Base-by-base conservation (phyloP, 139 green algal genomes). In the Chlamydomonas sphaeroides region DNA sequence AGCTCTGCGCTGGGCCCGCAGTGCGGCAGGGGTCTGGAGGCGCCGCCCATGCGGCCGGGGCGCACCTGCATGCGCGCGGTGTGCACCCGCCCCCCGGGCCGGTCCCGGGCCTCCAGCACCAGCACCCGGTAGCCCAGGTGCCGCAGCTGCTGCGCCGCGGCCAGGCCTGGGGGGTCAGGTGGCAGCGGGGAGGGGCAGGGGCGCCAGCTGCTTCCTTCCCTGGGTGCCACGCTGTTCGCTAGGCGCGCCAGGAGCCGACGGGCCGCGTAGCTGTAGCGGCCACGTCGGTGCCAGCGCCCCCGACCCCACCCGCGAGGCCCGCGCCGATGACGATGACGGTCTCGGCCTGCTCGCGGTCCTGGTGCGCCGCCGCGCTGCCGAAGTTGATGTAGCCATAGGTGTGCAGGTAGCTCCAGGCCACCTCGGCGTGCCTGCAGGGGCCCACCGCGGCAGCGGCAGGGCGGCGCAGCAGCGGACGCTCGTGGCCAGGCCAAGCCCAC, bases 301-400 rank as follows among this genome's bases (percentile, higher is more conserved):
- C 67, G 49, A 1, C 26, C 85, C 33, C 79, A 93, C 93, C 93
- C 85, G 95, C 90, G 30, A 98, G 83, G 1, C 97, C 97, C 20
- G 97, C 95, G 3, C 97, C 97, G 3, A 99, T 78, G 2, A 99
- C 92, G 6, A 99, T 71, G 0, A 99, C 92, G 14, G 84, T 87
- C 26, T 92, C 88, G 68, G 66, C 23, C 72, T 67, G 49, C 66
- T 84, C 53, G 10, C 51, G 25, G n/a, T 59, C 63, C 48, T 93
- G 5, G 14, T 39, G 84, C 1, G 75, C 79, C 5, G 87, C 82
- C 15, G 89, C 86, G 28, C 96, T 84, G 0, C 96, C 96, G 85
- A 95, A 98, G 89, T 98, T 98, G 79, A 98, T 98, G 87, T 92
- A 96, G 5, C 96, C 96, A 33, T 87, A 86, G 28, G 53, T 48